These are phyloP conservation scores for Physaria fendleri DNA, from an alignment of 345 rosid species.

Conservation along the genomic window DNA sequence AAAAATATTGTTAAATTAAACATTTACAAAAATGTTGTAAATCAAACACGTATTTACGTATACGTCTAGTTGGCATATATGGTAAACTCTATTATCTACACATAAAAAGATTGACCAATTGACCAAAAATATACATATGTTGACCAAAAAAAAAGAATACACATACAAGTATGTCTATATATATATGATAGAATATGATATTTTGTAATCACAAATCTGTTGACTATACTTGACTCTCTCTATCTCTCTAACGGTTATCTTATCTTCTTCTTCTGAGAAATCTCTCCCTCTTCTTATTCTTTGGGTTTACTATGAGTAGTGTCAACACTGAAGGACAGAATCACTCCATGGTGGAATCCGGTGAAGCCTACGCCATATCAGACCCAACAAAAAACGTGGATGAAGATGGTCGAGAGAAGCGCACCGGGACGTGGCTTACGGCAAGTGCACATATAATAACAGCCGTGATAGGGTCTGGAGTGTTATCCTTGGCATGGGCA, in stretches of 20 bases:
- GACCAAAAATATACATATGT: too few relatives aligned
- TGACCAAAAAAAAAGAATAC: too few relatives aligned
- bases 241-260: too few relatives aligned
- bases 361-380: neutral
- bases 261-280: too few relatives aligned
- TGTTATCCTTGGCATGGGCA: slow-evolving; percentile 82
- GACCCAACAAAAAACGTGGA: slow-evolving; percentile 27
- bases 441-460: slow-evolving; percentile 95
- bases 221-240: slow-evolving; percentile 14
- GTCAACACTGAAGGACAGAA: slow-evolving; percentile 20
- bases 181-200: too few relatives aligned
- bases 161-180: too few relatives aligned
- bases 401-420: slow-evolving; percentile 26
- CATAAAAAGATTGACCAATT: too few relatives aligned
- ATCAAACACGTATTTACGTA: slow-evolving; percentile 29
- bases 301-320: slow-evolving; percentile 25
- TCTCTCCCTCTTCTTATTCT: too few relatives aligned
- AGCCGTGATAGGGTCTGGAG: slow-evolving; percentile 93
- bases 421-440: slow-evolving; percentile 75
- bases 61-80: slow-evolving; percentile 31
- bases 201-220: slow-evolving; percentile 11
- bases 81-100: neutral
- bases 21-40: slow-evolving; percentile 7
- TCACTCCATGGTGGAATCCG: slow-evolving; percentile 23
- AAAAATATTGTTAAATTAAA: too few relatives aligned